phyloP scores from a whole-genome alignment of 1,284 basidiomycete species.

The Leucoagaricus sp. region DNA sequence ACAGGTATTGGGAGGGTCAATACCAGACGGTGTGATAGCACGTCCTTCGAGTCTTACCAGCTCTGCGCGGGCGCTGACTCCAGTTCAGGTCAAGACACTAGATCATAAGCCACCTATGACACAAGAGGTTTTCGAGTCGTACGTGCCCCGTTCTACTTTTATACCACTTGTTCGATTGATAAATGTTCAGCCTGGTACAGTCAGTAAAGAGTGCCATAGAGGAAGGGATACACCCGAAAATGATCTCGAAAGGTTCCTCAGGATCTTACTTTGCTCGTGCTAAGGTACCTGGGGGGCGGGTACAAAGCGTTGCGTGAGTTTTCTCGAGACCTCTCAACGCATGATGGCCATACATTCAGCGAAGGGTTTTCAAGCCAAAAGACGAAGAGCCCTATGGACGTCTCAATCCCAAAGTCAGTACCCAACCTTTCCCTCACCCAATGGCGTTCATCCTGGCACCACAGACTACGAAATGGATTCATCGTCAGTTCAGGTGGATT shows the following conservation, averaged over 20 bases:
- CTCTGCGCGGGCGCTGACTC: background rate
- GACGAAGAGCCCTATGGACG: conserved; percentile 87
- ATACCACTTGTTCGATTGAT: conserved; percentile 4
- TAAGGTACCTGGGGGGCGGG: conserved; percentile 59
- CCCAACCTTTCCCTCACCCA: background rate
- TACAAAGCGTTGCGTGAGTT: conserved; percentile 79
- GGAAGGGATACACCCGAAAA: conserved; percentile 83
- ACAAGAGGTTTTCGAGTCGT: conserved; percentile 69
- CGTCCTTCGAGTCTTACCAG: conserved; percentile 15
- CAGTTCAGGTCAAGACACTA: conserved; percentile 65
- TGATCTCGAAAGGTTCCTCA: conserved; percentile 85
- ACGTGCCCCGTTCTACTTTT: conserved; percentile 30
- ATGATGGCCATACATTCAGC: background rate
- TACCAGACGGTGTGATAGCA: conserved; percentile 41
- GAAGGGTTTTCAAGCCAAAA: conserved; percentile 86
- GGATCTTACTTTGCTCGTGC: conserved; percentile 87
- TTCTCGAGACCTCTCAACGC: background rate
- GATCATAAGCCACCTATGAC: conserved; percentile 79
- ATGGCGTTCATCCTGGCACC: background rate
- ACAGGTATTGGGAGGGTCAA: conserved; percentile 35
- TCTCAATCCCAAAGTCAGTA: conserved; percentile 74
- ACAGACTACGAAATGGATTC: conserved; percentile 89
- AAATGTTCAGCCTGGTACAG: conserved; percentile 52
- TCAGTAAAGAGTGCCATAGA: conserved; percentile 70
- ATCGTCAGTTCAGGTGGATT: conserved; percentile 82